Conservation (phyloP, 768 basidiomycete species). For the Naganishia friedmannii region DNA sequence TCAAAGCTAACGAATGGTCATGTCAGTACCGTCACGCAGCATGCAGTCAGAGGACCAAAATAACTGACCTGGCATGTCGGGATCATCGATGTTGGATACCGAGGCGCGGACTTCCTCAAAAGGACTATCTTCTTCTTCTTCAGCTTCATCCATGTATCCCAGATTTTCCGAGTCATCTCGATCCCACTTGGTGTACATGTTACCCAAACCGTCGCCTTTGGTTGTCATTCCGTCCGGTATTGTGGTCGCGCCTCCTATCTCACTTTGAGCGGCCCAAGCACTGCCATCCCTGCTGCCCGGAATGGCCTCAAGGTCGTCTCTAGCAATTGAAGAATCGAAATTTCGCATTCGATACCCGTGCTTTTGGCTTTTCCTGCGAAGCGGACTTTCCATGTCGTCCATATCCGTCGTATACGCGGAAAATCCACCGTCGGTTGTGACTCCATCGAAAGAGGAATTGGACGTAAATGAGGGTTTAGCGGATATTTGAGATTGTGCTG, state of each 20-base stretch:
- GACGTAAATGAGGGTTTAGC: constrained; percentile 15
- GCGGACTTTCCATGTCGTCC: background rate
- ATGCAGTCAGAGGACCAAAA: background rate
- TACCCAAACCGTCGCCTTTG: constrained; percentile 47
- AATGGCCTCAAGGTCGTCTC: background rate
- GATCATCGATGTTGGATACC: constrained; percentile 97
- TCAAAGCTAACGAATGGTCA: constrained; percentile 59
- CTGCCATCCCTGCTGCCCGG: constrained; percentile 17
- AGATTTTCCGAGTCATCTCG: constrained; percentile 38
- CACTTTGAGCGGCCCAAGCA: constrained; percentile 30
- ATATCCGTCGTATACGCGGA: constrained; percentile 9
- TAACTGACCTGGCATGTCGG: constrained; percentile 76
- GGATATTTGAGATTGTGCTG: background rate
- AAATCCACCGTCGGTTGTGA: constrained; percentile 5
- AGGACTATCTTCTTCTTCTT: constrained; percentile 80
- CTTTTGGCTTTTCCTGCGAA: background rate
- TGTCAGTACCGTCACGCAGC: background rate
- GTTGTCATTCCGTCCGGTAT: constrained; percentile 51
- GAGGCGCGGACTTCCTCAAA: constrained; percentile 95
- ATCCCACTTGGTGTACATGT: constrained; percentile 39
- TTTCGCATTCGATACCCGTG: constrained; percentile 18
- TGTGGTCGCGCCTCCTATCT: constrained; percentile 48
- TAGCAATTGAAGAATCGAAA: background rate
- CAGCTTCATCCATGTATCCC: constrained; percentile 36
- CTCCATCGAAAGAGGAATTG: constrained; percentile 11